phyloP scores from a whole-genome alignment of 2,329 filamentous ascomycete species.

The Drechmeria coniospora region DNA sequence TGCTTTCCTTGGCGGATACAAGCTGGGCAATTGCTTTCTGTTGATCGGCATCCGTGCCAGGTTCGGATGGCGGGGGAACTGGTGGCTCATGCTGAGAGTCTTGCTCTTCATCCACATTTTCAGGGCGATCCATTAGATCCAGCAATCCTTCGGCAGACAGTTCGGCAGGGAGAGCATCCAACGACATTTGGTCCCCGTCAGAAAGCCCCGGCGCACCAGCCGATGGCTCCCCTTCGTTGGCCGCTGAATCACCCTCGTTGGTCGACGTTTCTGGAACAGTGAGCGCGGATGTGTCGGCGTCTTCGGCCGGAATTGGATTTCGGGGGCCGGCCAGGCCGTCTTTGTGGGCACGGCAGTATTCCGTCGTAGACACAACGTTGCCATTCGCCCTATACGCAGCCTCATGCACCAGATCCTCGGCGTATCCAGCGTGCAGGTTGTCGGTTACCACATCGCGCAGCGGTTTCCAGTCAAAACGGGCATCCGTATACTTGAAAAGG shows the following conservation, averaged over 20 bases:
- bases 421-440: constrained; percentile 18
- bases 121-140: constrained; percentile 12
- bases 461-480: constrained; percentile 30
- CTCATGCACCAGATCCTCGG: constrained; percentile 54
- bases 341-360: constrained; percentile 58
- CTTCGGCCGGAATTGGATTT: constrained; percentile 50
- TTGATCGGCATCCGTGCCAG: constrained; percentile 6
- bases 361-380: constrained; percentile 38
- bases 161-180: constrained; percentile 18
- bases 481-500: constrained; percentile 27
- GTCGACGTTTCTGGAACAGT: constrained; percentile 8
- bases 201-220: constrained; percentile 8
- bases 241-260: constrained; percentile 10
- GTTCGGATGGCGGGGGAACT: constrained; percentile 3
- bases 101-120: constrained; percentile 1
- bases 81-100: constrained; percentile 1
- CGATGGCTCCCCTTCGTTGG: constrained; percentile 9
- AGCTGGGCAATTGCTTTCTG: constrained; percentile 6
- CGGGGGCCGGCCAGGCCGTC: constrained; percentile 42
- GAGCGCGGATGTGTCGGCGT: constrained; percentile 27
- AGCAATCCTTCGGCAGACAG: constrained; percentile 13
- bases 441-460: constrained; percentile 16
- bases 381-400: constrained; percentile 74
- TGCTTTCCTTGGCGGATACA: constrained; percentile 47
- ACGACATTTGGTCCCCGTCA: constrained; percentile 22